These are phyloP conservation scores for Lactarius evosmus DNA, from an alignment of 768 basidiomycete species.

Conservation along the genomic window DNA sequence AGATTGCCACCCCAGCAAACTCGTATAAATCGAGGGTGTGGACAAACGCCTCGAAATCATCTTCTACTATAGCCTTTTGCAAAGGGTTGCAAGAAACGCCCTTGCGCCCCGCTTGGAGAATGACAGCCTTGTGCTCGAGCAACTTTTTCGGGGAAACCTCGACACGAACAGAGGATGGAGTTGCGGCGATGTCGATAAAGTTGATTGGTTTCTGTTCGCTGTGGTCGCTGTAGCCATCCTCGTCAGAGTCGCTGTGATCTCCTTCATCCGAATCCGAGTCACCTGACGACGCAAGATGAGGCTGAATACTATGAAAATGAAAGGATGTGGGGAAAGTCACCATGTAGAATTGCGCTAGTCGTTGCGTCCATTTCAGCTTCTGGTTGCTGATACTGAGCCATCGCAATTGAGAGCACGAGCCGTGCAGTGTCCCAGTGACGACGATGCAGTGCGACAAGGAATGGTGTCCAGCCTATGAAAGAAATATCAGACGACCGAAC, in stretches of 20 bases:
- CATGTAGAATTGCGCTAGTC: constrained; percentile 1
- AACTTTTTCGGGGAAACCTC: constrained; percentile 40
- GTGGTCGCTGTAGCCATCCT: constrained; percentile 32
- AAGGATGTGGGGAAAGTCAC: constrained; percentile 36
- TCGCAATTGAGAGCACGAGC: constrained; percentile 55
- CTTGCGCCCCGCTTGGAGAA: constrained; percentile 7
- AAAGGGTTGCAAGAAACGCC: constrained; percentile 31
- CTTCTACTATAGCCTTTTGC: constrained; percentile 39
- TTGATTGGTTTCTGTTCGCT: constrained; percentile 43
- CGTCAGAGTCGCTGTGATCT: constrained; percentile 36
- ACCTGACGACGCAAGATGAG: constrained; percentile 7
- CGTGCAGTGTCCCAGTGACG: constrained; percentile 56
- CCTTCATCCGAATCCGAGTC: constrained; percentile 20
- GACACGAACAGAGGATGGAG: constrained; percentile 44
- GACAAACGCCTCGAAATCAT: constrained; percentile 52
- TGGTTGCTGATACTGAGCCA: constrained; percentile 49
- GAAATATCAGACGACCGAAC: not conserved
- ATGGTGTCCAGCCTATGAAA: constrained; percentile 45
- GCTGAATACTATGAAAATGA: not conserved
- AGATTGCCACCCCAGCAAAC: constrained; percentile 34
- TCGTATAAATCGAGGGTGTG: constrained; percentile 46
- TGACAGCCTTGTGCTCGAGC: constrained; percentile 30
- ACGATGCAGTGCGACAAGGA: constrained; percentile 47
- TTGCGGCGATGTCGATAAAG: constrained; percentile 53
- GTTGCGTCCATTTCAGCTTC: constrained; percentile 35